Percentiles rank a stretch among this genome's conserved stretches.
These are phyloP conservation scores for Cercospora berteroae DNA, from an alignment of 2,329 filamentous ascomycete species.

Conservation along the genomic window DNA sequence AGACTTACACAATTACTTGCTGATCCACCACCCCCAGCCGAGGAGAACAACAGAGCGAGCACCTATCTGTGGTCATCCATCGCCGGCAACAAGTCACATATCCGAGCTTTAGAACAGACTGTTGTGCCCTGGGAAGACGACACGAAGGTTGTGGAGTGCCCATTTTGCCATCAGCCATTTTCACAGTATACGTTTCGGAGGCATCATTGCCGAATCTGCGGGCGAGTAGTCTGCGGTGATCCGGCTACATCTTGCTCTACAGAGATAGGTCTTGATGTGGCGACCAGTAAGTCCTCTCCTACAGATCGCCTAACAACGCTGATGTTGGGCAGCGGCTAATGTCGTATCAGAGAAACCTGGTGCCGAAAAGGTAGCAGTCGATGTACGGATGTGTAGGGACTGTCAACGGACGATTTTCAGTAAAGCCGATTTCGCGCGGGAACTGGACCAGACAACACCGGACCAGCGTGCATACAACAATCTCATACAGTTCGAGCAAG, in stretches of 20 bases:
- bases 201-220: conserved; percentile 93
- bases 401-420: conserved; percentile 72
- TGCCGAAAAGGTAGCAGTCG: conserved; percentile 62
- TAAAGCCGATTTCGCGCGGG: conserved; percentile 73
- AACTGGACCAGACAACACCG: conserved; percentile 64
- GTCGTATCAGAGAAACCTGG: conserved; percentile 43
- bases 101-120: conserved; percentile 73
- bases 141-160: conserved; percentile 72
- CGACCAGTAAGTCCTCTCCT: conserved; percentile 52
- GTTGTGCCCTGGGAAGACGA: conserved; percentile 97
- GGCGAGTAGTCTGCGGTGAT: conserved; percentile 89
- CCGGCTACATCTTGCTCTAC: conserved; percentile 77
- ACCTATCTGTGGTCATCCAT: conserved; percentile 60
- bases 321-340: conserved; percentile 34
- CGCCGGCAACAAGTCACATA: conserved; percentile 62
- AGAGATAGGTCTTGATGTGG: conserved; percentile 77
- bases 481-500: conserved; percentile 80
- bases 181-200: conserved; percentile 87
- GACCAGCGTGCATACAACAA: conserved; percentile 82
- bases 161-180: conserved; percentile 95
- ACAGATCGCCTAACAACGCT: conserved; percentile 34
- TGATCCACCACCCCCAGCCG: conserved; percentile 61
- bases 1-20: conserved; percentile 83
- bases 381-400: conserved; percentile 88
- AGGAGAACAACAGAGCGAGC: conserved; percentile 53